Base-by-base conservation (phyloP, 768 basidiomycete species). In the Lactarius deliciosus region DNA sequence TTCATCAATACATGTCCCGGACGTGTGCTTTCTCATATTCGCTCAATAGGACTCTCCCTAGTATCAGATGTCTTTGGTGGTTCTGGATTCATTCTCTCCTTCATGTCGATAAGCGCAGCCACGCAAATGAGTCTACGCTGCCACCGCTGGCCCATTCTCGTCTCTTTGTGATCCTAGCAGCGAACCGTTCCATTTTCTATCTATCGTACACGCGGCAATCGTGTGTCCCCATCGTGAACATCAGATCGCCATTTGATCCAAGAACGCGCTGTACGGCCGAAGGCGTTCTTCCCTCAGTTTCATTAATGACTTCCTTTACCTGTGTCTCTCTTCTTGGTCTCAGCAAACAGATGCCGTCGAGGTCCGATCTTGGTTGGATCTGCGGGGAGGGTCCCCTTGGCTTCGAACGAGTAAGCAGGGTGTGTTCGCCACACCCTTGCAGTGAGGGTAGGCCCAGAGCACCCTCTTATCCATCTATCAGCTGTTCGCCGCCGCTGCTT, bases 121-220 rank as follows among this genome's bases (percentile, higher is more conserved):
- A 53, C 50, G 50, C 50, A 53, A 53, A 53, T 53, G 50, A 53
- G 38, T 8, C 32, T 16, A 45, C 22, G 6, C 16, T 61, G 59
- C 54, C 55, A 20, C 20, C 38, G 3, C 11, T 43, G 47, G 61
- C 47, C 61, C 57, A 28, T 53, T 59, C 62, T 67, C 53, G 30
- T 63, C 57, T 25, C 36, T 41, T 30, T 34, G 32, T 50, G 36
- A n/a, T 45, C 40, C 20, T 38, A 61, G 22, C 9, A 50, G 47
- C 57, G 61, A 63, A 64, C 34, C 32, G 15, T 63, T 64, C 62
- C 62, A 54, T 64, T 63, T 64, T 68, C 66, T 68, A 68, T 68
- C 66, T 68, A 64, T 68, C 66, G 10, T 40, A 60, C 63, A 64
- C 54, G 66, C 10, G 66, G 66, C 62, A 64, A 59, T 63, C 62